Evolutionary conservation across 2,329 filamentous ascomycete species (phyloP), one percentile per base, ranked within the genome.

Genomic region (Colletotrichum filicis): DNA sequence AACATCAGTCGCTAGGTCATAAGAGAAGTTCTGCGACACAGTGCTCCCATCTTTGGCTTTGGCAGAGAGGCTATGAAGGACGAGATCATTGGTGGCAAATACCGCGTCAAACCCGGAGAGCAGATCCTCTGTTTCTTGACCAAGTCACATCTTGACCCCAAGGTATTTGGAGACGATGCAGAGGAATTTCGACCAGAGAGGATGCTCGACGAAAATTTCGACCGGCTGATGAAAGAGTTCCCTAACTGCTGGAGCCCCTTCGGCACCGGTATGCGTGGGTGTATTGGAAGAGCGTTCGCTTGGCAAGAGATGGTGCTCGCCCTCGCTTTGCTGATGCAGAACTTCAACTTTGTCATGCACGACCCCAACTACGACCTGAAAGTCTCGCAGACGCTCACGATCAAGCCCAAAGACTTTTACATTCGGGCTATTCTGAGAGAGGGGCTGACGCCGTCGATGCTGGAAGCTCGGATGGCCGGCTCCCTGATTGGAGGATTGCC

Each of bases 331-430:
- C 77, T 93, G 8, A 82, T 94, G 65, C 92, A 93, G 76, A 92
- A 90, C 75, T 93, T 94, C 81, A 88, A 93, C 76, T 89, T 94
- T 75, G 83, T 85, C 66, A 79, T 90, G 71, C 87, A 89, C 24
- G 88, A 94, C 75, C 87, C 90, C 0, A 83, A 79, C 67, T 92
- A 92, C 76, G 77, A 85, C 64, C 80, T 92, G 30, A 78, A 85
- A 49, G 80, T 89, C 75, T 86, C 88, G 74, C 85, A 87, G 75
- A 89, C 87, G 0, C 78, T 92, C n/a, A 91, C 89, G 0, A 83
- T 90, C 76, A 92, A 91, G 79, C 89, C 89, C 1, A 87, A 90
- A 61, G 87, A 89, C 66, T 89, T 93, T 73, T 84, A 85, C 59
- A 90, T 93, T 80, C 85, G 86, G 42, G 90, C 90, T 0, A 83